Conservation (phyloP, 352 stramenopile species). For the Hyaloperonospora brassicae region DNA sequence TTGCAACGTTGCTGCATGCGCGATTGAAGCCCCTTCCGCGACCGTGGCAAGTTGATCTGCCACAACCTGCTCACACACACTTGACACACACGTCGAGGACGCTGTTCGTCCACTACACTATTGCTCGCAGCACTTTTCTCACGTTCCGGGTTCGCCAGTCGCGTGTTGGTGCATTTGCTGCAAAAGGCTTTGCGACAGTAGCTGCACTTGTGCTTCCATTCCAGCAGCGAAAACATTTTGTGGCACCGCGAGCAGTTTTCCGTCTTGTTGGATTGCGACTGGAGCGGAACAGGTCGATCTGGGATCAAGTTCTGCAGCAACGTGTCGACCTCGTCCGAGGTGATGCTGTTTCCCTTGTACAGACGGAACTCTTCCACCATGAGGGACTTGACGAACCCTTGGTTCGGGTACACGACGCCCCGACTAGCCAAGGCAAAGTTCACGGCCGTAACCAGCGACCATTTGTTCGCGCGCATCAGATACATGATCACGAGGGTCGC, state of each 20-base stretch:
- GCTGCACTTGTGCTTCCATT: slow-evolving; percentile 82
- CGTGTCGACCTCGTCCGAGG: slow-evolving; percentile 56
- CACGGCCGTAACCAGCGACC: slow-evolving; percentile 74
- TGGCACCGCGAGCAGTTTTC: slow-evolving; percentile 63
- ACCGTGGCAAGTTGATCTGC: slow-evolving; percentile 74
- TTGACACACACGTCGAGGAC: slow-evolving; percentile 61
- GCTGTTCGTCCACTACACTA: slow-evolving; percentile 38
- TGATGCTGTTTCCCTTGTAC: slow-evolving; percentile 73
- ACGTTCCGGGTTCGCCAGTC: slow-evolving; percentile 51
- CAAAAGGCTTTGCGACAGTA: slow-evolving; percentile 75
- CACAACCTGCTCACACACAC: slow-evolving; percentile 68
- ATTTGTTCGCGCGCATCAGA: slow-evolving; percentile 75
- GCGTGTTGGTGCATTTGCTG: slow-evolving; percentile 76
- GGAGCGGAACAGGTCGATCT: slow-evolving; percentile 62
- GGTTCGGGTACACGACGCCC: slow-evolving; percentile 76
- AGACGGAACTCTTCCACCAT: slow-evolving; percentile 72
- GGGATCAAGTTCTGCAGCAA: slow-evolving; percentile 67
- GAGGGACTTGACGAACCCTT: slow-evolving; percentile 66
- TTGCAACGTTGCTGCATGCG: slow-evolving; percentile 42
- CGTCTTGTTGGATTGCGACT: slow-evolving; percentile 50
- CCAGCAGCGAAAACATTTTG: slow-evolving; percentile 70
- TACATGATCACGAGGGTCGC: slow-evolving; percentile 83
- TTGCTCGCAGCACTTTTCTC: slow-evolving; percentile 41
- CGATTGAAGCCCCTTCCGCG: slow-evolving; percentile 46
- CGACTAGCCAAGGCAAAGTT: slow-evolving; percentile 74